Percentiles rank a stretch among this genome's conserved stretches.
Evolutionary conservation across 208 protist genomes (phyloP).

Genomic region (Leishmania martiniquensis): DNA sequence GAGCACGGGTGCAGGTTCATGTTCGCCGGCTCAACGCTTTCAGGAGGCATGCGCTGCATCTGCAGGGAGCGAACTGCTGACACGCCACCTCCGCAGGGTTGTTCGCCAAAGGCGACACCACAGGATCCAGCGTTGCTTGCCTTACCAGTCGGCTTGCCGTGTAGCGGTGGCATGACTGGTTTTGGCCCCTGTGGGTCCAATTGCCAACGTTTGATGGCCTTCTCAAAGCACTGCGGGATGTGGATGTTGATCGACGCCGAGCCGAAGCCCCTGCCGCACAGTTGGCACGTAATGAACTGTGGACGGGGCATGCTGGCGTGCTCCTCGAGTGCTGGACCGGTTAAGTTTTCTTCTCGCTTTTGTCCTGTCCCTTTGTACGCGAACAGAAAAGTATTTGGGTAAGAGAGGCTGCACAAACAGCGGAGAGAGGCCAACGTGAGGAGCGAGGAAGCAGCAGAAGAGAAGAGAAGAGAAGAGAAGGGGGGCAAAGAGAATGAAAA

Average conservation of each 20-base stretch:
- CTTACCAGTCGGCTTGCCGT: constrained; percentile 13
- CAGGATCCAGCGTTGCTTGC: neutral
- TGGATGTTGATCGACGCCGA: constrained; percentile 87
- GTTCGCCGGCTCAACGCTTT: constrained; percentile 29
- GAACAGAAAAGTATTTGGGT: neutral
- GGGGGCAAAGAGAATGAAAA: neutral
- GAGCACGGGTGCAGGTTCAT: constrained; percentile 85
- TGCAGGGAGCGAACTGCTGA: constrained; percentile 50
- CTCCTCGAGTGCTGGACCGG: neutral
- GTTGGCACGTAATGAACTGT: constrained; percentile 77
- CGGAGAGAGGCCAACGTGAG: neutral
- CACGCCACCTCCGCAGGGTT: constrained; percentile 53
- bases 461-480: neutral
- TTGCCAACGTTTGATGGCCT: constrained; percentile 83
- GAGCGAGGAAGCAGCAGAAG: too few species aligned
- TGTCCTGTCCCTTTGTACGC: neutral
- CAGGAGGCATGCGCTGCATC: constrained; percentile 16
- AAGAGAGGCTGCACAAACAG: neutral
- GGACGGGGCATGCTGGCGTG: constrained; percentile 53
- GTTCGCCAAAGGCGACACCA: constrained; percentile 10
- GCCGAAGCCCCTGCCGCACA: constrained; percentile 84
- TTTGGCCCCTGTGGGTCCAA: constrained; percentile 73
- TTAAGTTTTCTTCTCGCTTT: neutral
- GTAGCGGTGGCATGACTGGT: constrained; percentile 71
- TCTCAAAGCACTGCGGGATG: constrained; percentile 90